phyloP scores from a whole-genome alignment of 345 rosid species.

The Carallia pectinifolia region DNA sequence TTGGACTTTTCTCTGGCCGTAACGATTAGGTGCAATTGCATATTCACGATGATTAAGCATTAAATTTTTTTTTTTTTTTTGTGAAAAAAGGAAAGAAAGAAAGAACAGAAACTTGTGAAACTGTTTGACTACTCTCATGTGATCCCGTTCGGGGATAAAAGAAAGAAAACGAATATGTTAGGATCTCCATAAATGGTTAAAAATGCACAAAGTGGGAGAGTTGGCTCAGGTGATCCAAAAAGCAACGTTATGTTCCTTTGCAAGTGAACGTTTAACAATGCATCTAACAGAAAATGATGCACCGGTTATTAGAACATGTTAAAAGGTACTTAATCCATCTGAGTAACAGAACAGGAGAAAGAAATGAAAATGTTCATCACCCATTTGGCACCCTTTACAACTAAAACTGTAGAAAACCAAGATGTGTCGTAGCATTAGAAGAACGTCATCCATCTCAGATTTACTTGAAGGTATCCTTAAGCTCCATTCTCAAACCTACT shows the following conservation, averaged over 20 bases:
- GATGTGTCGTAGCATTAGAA: not conserved
- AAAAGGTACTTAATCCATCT: not conserved
- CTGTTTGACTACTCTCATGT: too few relatives aligned
- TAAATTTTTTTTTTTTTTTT: too few relatives aligned
- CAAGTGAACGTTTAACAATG: not conserved
- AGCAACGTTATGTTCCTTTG: not conserved
- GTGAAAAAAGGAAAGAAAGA: too few relatives aligned
- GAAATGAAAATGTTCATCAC: slow-evolving; percentile 4
- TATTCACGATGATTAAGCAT: too few relatives aligned
- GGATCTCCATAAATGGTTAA: too few relatives aligned
- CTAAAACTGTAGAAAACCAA: slow-evolving; percentile 1
- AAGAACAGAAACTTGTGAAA: too few relatives aligned
- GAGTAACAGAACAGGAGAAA: not conserved
- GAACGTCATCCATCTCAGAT: slow-evolving; percentile 1
- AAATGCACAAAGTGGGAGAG: too few relatives aligned
- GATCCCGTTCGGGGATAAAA: too few relatives aligned
- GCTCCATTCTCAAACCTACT: not conserved
- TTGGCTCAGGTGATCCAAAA: too few relatives aligned
- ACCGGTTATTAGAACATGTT: not conserved
- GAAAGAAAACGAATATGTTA: too few relatives aligned
- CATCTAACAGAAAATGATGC: not conserved
- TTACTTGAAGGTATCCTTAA: not conserved
- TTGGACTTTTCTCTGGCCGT: too few relatives aligned
- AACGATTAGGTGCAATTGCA: too few relatives aligned
- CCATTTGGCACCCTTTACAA: not conserved